Conservation (phyloP, 192 early-diverging fungal genomes). For the Backusella tarrabulga region DNA sequence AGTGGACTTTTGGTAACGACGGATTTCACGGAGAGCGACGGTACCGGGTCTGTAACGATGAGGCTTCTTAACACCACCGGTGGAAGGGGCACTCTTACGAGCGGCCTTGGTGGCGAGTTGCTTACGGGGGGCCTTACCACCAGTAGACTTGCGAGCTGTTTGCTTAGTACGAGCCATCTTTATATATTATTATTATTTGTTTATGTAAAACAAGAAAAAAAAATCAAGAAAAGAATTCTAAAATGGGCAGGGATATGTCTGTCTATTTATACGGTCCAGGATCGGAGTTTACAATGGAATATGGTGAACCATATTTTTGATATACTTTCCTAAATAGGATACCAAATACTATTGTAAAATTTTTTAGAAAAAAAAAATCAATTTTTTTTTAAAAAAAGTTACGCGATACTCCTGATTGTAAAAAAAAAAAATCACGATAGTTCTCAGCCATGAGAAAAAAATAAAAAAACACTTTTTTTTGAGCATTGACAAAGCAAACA, state of each 20-base stretch:
- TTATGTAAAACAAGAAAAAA: constrained; percentile 9
- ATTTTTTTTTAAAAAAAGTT: constrained; percentile 1
- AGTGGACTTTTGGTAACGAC: constrained; percentile 84
- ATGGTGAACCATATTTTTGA: not conserved
- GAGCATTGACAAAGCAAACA: not conserved
- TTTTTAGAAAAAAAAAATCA: constrained; percentile 1
- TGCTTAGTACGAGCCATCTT: constrained; percentile 74
- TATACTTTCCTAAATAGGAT: not conserved
- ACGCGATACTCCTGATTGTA: not conserved
- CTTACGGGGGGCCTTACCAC: constrained; percentile 99
- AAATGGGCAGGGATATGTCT: constrained; percentile 4
- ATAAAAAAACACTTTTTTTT: not conserved
- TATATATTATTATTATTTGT: not conserved
- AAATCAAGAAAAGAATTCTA: constrained; percentile 1
- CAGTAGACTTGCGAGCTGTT: constrained; percentile 98
- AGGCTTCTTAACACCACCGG: constrained; percentile 92
- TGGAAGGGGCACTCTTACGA: constrained; percentile 89
- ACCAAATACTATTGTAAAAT: not conserved
- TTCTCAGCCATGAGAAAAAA: not conserved
- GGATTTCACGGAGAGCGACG: constrained; percentile 75
- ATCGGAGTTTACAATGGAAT: not conserved
- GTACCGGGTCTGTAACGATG: constrained; percentile 72
- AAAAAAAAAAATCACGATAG: not conserved
- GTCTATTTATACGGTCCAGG: not conserved
- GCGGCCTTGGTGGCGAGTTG: constrained; percentile 92